Evolutionary conservation across 768 basidiomycete genomes (phyloP), one percentile per base, ranked within the genome.

Genomic region (Rhodosporidiobolus sp.): DNA sequence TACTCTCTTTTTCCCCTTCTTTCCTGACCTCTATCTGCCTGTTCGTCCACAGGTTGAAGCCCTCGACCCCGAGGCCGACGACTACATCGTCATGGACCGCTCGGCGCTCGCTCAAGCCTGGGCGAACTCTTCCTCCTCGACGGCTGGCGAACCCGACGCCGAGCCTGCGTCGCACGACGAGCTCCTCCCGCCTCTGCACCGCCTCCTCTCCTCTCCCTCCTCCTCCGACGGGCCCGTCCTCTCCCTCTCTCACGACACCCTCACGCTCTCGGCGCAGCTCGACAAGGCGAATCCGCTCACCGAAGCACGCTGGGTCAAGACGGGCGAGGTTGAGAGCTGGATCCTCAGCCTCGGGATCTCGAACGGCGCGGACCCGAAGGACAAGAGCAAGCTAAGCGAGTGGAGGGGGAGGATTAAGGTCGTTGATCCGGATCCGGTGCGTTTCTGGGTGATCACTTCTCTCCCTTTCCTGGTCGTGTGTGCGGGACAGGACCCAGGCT

Each of bases 291-390:
- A 90, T 69, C 96, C 96, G 0, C 82, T 98, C 46, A 94, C 93
- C 24, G 94, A 97, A 80, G 93, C 96, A 12, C 90, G 92, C 80
- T 99, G 95, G 96, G 92, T 93, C 49, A 92, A 93, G 81, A 89
- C 90, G 14, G 95, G 95, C 43, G 91, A 94, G 79, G 87, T 94
- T 32, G 92, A 95, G 77, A 93, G 94, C 50, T 98, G 94, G 94
- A 82, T 92, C 77, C 87, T 87, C 77, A 79, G 71, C 67, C 68
- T 76, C 35, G 69, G 70, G 5, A 60, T 76, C 48, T 30, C 60
- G 54, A 77, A 63, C 67, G 78, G 70, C 4, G 65, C 63, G 34
- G 61, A 70, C 70, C 53, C 69, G 52, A 74, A 70, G 57, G 72
- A 73, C 48, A 45, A 53, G 58, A 73, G 63, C 53, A 70, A 52